Percentiles rank a stretch among this genome's conserved stretches.
phyloP scores from a whole-genome alignment of 139 green algal species.

The Chlorokybus atmophyticus region DNA sequence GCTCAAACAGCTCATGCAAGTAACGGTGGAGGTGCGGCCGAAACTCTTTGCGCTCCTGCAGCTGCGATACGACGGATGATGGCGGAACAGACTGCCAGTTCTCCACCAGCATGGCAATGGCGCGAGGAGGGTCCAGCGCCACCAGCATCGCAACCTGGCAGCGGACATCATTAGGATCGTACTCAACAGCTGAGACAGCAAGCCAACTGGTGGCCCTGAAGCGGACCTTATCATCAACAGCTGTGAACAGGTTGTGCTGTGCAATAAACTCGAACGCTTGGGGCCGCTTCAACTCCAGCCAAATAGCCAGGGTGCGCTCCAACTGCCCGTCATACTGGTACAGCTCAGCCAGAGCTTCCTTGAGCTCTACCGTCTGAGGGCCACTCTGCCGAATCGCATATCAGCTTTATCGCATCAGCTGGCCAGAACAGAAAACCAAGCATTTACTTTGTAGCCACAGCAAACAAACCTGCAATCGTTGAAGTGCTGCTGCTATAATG shows the following conservation, averaged over 20 bases:
- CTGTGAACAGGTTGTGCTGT: slow-evolving; percentile 29
- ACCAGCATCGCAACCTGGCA: slow-evolving; percentile 37
- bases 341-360: slow-evolving; percentile 54
- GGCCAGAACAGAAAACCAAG: no score
- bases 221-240: slow-evolving; percentile 8
- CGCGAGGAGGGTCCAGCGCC: slow-evolving; percentile 40
- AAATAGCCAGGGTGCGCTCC: slow-evolving; percentile 57
- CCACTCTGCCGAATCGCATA: no score
- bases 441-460: no score
- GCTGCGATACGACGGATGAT: slow-evolving; percentile 8
- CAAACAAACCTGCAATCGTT: no score
- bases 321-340: slow-evolving; percentile 59
- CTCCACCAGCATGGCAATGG: slow-evolving; percentile 43
- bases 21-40: slow-evolving; percentile 3
- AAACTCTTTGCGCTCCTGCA: slow-evolving; percentile 28
- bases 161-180: no score
- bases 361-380: no score
- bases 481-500: slow-evolving; percentile 7
- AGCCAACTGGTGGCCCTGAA: background rate
- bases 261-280: slow-evolving; percentile 57
- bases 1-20: background rate
- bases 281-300: slow-evolving; percentile 42
- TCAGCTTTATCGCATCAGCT: no score
- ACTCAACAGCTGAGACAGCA: slow-evolving; percentile 7
- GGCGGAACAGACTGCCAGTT: slow-evolving; percentile 39